Base-by-base conservation (phyloP, 495 filamentous ascomycete genomes). In the Aspergillus biplanus region DNA sequence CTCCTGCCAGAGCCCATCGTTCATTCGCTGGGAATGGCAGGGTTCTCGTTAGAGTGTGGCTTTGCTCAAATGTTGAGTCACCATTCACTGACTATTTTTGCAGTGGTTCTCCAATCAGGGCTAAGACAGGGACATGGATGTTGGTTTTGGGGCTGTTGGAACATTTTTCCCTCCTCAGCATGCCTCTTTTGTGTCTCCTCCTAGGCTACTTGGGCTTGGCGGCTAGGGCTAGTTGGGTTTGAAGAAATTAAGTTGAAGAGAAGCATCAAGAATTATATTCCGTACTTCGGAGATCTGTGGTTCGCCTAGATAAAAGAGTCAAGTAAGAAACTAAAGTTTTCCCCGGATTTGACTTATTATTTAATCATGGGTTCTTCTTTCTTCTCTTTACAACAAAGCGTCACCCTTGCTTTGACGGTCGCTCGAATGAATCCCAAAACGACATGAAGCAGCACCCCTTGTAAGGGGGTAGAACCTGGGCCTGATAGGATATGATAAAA, bases 41-140 rank as follows among this genome's bases (percentile, higher is more conserved):
- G 60, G 34, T 21, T 57, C 13, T 21, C 16, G 54, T 63, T 57
- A 62, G 59, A 44, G 32, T 62, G 59, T 62, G 59, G 59, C 61
- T 57, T 33, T 52, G 53, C 46, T 44, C 16, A 54, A 56, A 50
- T 27, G 52, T 54, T 54, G 61, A 57, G 53, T 63, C 61, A 57
- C 61, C 39, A 33, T 33, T 21, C 52, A 54, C 27, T 34, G 6
- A 13, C 32, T 12, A 54, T 54, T 47, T 33, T 2, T 15, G 31
- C 33, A 0, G n/a, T 13, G n/a, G 39, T 48, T 15, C 44, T 52
- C 61, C 61, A 63, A 63, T 57, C 53, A 57, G 44, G 16, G 16
- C 21, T 18, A 37, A 56, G 21, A 56, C 16, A 56, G 31, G n/a
- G 44, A 47, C 31, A 33, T 11, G 18, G 53, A 31, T 56, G 54